Evolutionary conservation across 768 basidiomycete genomes (phyloP), one percentile per base, ranked within the genome.

Genomic region (Lentinula edodes): DNA sequence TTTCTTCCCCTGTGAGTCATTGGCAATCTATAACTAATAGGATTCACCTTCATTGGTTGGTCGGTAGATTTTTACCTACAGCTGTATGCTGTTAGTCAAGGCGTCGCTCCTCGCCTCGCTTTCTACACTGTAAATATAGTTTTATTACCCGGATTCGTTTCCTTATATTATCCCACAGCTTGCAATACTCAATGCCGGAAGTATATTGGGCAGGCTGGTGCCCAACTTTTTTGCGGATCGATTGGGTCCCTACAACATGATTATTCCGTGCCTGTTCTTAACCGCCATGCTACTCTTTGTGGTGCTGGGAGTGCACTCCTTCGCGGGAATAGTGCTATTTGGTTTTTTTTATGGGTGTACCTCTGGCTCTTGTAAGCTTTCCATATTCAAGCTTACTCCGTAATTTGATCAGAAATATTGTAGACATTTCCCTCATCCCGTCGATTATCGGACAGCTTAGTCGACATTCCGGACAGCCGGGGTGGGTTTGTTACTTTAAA

Each of bases 161-260:
- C 2, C 20, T 32, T 7, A 8, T 16, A 3, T 13, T 1, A 7
- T 28, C 42, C 39, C 8, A 15, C 16, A 48, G 45, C 48, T 59
- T 50, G 6, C 62, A 82, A 82, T 69, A 83, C 35, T 56, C 23
- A 56, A 56, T 43, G 41, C 55, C 13, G 55, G 55, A 43, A 43
- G 55, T 41, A 41, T 56, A 16, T 23, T 83, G 34, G 87, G 86
- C 12, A 80, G 87, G 6, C 72, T 82, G 5, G 64, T 88, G 8
- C 86, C 86, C 2, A 83, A 82, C 64, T 77, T 82, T 63, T 66
- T 86, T 16, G 82, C 83, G 1, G 82, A 84, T 66, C 70, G 69
- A 58, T 66, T 78, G 52, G 84, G 84, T 7, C 73, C 78, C 7
- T 81, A 80, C 64, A 83, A 82, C 66, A 76, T 81, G 63, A 74